These are phyloP conservation scores for Hypoxylon sp. DNA, from an alignment of 2,329 filamentous ascomycete genomes.

Conservation along the genomic window DNA sequence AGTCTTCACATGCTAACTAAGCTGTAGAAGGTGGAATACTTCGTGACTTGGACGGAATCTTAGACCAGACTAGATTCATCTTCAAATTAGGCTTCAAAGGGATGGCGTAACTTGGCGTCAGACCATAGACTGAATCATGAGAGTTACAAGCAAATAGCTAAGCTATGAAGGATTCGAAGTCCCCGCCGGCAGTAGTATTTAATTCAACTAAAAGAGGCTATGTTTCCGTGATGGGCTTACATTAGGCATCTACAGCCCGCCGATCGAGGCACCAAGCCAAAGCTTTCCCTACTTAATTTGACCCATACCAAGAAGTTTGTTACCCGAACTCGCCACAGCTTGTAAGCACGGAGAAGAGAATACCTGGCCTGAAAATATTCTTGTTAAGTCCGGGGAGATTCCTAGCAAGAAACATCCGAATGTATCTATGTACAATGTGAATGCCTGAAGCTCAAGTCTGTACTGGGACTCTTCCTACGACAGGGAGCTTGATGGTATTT, in stretches of 20 bases:
- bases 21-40: background rate
- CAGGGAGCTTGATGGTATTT: background rate
- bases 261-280: constrained; percentile 9
- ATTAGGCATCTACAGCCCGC: constrained; percentile 12
- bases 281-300: constrained; percentile 3
- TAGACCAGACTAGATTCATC: background rate
- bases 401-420: constrained; percentile 5
- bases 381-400: background rate
- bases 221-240: constrained; percentile 24
- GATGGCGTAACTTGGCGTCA: constrained; percentile 8
- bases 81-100: constrained; percentile 13
- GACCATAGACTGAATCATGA: constrained; percentile 23
- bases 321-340: constrained; percentile 9
- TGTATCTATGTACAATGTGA: background rate
- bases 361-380: background rate
- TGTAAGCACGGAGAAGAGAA: constrained; percentile 1
- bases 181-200: constrained; percentile 31
- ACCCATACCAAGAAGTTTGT: constrained; percentile 11
- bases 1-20: background rate
- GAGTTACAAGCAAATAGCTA: constrained; percentile 17
- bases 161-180: constrained; percentile 35
- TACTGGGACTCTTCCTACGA: background rate
- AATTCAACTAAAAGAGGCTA: constrained; percentile 10
- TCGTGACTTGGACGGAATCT: background rate
- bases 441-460: background rate